phyloP scores from a whole-genome alignment of 352 stramenopile genomes.

The Phytophthora quininea region DNA sequence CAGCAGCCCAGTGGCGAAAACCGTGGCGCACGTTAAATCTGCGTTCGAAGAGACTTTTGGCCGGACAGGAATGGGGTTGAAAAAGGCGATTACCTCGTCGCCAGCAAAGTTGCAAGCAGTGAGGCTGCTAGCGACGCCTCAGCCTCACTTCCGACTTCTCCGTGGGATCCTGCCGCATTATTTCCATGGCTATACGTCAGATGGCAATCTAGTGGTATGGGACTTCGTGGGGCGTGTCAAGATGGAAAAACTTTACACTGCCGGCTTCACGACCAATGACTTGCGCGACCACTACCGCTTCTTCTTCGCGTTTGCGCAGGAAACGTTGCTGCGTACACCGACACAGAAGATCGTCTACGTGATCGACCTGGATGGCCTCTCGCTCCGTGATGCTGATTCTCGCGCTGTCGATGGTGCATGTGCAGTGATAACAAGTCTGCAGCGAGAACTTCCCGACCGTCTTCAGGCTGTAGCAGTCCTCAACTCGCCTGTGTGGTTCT shows the following conservation, averaged over 20 bases:
- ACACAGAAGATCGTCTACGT: conserved; percentile 79
- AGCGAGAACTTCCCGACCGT: conserved; percentile 69
- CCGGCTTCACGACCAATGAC: conserved; percentile 74
- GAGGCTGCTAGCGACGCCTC: conserved; percentile 55
- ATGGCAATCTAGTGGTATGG: conserved; percentile 76
- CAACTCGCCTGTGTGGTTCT: conserved; percentile 83
- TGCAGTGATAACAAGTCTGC: conserved; percentile 58
- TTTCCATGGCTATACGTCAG: conserved; percentile 75
- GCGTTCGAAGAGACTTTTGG: conserved; percentile 77
- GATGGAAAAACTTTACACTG: conserved; percentile 69
- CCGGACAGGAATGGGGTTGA: conserved; percentile 49
- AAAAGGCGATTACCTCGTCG: conserved; percentile 35
- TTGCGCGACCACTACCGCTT: conserved; percentile 80
- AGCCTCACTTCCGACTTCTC: conserved; percentile 76
- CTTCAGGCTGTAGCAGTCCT: conserved; percentile 65
- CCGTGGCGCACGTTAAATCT: conserved; percentile 66
- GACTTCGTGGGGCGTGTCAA: conserved; percentile 83
- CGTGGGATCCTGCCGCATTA: conserved; percentile 76
- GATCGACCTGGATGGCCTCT: conserved; percentile 79
- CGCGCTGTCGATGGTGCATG: conserved; percentile 68
- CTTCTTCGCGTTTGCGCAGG: conserved; percentile 75
- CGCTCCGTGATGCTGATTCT: conserved; percentile 69
- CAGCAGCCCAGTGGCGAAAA: conserved; percentile 29
- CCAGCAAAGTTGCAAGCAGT: conserved; percentile 33
- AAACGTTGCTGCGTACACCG: conserved; percentile 64